Percentiles rank a stretch among this genome's conserved stretches.
Evolutionary conservation across 805 yeast genomes (phyloP).

Genomic region (Gaillardinia entomophila): DNA sequence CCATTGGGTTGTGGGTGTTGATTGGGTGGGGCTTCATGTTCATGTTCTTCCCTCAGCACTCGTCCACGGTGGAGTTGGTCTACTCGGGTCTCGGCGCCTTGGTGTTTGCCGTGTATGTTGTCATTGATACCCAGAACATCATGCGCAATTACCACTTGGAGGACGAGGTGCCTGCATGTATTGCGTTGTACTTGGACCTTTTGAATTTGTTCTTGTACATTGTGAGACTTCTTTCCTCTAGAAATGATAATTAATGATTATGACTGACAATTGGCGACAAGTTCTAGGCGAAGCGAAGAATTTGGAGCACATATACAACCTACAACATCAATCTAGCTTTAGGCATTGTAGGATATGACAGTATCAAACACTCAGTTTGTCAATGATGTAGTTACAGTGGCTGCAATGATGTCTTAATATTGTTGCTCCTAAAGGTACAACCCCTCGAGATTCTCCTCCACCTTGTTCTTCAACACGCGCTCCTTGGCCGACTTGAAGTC

Average conservation of each 20-base stretch:
- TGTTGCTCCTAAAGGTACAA: slow-evolving; percentile 53
- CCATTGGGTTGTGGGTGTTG: slow-evolving; percentile 57
- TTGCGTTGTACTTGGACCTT: slow-evolving; percentile 74
- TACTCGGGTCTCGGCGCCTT: slow-evolving; percentile 73
- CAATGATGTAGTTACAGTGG: too few relatives aligned
- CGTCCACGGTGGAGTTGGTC: slow-evolving; percentile 52
- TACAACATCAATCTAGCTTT: too few relatives aligned
- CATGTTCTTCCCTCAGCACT: slow-evolving; percentile 55
- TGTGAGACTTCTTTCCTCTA: slow-evolving; percentile 50
- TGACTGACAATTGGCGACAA: too few relatives aligned
- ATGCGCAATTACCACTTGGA: slow-evolving; percentile 73
- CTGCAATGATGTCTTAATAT: neutral
- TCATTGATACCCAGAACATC: slow-evolving; percentile 77
- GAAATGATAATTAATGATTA: neutral
- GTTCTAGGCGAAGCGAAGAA: too few relatives aligned
- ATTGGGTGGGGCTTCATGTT: slow-evolving; percentile 68
- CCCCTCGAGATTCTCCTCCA: slow-evolving; percentile 94
- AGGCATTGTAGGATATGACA: too few relatives aligned
- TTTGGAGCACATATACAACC: too few relatives aligned
- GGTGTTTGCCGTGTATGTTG: slow-evolving; percentile 63
- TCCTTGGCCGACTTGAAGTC: slow-evolving; percentile 94
- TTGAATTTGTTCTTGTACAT: slow-evolving; percentile 76
- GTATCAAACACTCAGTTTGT: too few relatives aligned
- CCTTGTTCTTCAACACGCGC: slow-evolving; percentile 91
- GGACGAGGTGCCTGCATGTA: slow-evolving; percentile 79